Base-by-base conservation (phyloP, 129 eudicot genomes). In the Chrysanthemum makinoi region DNA sequence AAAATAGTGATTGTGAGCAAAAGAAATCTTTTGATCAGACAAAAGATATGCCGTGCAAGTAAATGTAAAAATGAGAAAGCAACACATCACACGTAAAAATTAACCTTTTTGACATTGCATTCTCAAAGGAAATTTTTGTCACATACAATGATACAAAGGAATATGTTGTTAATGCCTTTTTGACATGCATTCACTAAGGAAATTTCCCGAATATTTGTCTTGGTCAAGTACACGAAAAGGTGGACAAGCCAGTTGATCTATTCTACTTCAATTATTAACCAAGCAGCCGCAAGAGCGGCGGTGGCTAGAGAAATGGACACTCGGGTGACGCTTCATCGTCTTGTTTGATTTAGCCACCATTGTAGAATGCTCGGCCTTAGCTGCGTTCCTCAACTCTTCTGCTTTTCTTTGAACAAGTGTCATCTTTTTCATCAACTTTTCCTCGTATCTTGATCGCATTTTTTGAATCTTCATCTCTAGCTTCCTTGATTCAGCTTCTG, bases 401-500 rank as follows among this genome's bases (percentile, higher is more conserved):
- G 97, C 96, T 79, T 88, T 91, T 15, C 88, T 65, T 53, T 75
- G 78, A 73, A 91, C 95, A 24, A 74, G 67, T 15, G 83, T 87
- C 92, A 83, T 91, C 83, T 88, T 84, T 77, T 86, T 91, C 96
- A 87, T 85, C 55, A 83, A 14, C 69, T 85, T 90, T 53, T 90
- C 95, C 63, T 90, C 97, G 66, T 83, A 39, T 77, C 85, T 77
- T 1, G 89, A 80, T 70, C 91, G 83, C 95, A 90, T 90, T 58
- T 85, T 90, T 53, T 87, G 86, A 65, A 90, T 90, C 63, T 90
- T 22, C 71, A 90, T 91, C 93, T 91, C 97, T 5, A 91, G 97
- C 74, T 91, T 91, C 77, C 79, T 88, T 19, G 96, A 86, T 66
- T 91, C 83, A 71, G 96, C 96, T 86, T 91, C 96, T 19, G 93